phyloP scores from a whole-genome alignment of 2,329 filamentous ascomycete genomes.

The Pyricularia sp. region DNA sequence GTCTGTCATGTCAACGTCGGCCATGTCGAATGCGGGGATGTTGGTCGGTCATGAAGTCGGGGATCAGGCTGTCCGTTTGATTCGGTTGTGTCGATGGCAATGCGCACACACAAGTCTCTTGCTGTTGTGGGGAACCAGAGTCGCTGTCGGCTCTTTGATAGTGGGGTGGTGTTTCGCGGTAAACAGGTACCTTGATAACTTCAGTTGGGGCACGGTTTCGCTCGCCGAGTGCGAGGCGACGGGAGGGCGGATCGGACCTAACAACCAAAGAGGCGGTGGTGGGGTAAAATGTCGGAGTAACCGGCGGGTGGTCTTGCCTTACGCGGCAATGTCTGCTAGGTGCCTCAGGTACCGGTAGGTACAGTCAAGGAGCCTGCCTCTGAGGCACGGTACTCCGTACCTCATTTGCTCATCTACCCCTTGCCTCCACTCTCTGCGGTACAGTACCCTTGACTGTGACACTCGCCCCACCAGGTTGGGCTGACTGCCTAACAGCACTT shows the following conservation, averaged over 20 bases:
- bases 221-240: neutral
- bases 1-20: conserved; percentile 94
- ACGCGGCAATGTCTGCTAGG: neutral
- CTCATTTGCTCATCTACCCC: too few species aligned
- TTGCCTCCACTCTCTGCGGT: neutral
- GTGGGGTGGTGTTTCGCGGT: neutral
- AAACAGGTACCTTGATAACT: neutral
- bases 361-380: neutral
- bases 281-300: neutral
- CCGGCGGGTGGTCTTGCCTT: neutral
- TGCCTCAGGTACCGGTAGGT: neutral
- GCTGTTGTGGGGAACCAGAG: neutral
- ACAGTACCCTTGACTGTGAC: neutral
- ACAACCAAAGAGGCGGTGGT: neutral
- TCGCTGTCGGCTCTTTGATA: neutral
- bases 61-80: neutral
- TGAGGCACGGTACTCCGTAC: neutral
- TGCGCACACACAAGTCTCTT: neutral
- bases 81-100: neutral
- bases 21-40: conserved; percentile 43
- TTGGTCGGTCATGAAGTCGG: neutral
- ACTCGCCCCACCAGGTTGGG: neutral
- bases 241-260: neutral
- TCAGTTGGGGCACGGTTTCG: neutral
- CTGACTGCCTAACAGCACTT: neutral